phyloP scores from a whole-genome alignment of 345 rosid species.

The Diplotaxis tenuifolia region DNA sequence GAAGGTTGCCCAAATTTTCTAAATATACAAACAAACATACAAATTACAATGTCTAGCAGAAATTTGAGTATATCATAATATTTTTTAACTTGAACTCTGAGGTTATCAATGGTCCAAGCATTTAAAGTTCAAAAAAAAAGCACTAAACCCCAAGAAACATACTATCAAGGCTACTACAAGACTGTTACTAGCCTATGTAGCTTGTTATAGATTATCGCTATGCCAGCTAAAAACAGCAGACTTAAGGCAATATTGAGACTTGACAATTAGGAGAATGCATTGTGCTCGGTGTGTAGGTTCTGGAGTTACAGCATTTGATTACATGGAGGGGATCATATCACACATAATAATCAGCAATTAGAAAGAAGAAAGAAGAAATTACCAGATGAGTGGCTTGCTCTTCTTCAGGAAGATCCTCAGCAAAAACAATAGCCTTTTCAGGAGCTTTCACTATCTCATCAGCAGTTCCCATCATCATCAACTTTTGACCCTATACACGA shows the following conservation, averaged over 20 bases:
- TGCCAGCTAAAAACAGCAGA: background rate
- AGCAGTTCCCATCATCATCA: constrained; percentile 99
- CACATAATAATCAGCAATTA: background rate
- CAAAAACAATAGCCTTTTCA: constrained; percentile 76
- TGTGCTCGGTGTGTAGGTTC: background rate
- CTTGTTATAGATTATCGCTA: background rate
- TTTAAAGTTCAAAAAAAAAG: background rate
- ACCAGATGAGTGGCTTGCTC: constrained; percentile 75
- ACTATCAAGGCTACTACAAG: background rate
- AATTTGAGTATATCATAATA: background rate
- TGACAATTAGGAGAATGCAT: background rate
- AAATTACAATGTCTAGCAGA: background rate
- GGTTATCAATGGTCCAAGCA: background rate
- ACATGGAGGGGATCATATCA: background rate
- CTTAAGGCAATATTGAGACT: background rate
- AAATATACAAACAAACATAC: background rate
- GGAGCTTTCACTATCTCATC: constrained; percentile 96
- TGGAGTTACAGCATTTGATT: background rate
- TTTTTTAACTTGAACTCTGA: background rate
- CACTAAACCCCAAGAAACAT: constrained; percentile 4
- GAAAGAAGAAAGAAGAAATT: background rate
- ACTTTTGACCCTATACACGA: constrained; percentile 69
- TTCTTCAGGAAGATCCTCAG: constrained; percentile 98
- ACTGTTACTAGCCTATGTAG: background rate
- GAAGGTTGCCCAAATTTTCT: background rate